phyloP scores from a whole-genome alignment of 345 rosid species.

The Ailanthus altissimus region DNA sequence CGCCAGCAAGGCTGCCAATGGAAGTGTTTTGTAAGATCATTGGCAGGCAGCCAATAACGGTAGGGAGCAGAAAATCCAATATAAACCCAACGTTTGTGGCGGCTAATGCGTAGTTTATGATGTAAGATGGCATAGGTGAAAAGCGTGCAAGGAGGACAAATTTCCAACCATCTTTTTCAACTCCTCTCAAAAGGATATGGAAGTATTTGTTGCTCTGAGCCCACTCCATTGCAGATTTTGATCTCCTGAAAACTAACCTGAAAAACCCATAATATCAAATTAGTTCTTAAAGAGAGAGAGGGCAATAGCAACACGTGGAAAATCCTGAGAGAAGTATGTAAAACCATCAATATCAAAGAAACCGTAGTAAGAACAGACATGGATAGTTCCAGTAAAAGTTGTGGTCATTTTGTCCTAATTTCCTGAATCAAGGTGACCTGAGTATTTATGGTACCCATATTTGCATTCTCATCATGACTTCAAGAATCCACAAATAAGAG shows the following conservation, averaged over 20 bases:
- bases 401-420: not conserved
- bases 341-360: not conserved
- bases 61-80: slow-evolving; percentile 85
- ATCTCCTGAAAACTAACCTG: slow-evolving; percentile 77
- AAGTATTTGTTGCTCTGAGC: slow-evolving; percentile 72
- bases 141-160: slow-evolving; percentile 94
- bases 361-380: not conserved
- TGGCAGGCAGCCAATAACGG: slow-evolving; percentile 79
- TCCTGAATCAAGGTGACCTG: not conserved
- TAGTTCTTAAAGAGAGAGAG: slow-evolving; percentile 1
- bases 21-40: slow-evolving; percentile 97
- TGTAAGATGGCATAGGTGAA: slow-evolving; percentile 89
- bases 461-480: not conserved
- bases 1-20: slow-evolving; percentile 93
- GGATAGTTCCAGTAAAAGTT: not conserved
- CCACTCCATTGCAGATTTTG: slow-evolving; percentile 68
- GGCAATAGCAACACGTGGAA: not conserved
- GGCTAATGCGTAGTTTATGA: slow-evolving; percentile 86
- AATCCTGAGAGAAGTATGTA: slow-evolving; percentile 1
- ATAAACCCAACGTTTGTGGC: slow-evolving; percentile 79
- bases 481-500: too few relatives aligned
- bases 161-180: slow-evolving; percentile 90
- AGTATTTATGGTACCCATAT: not conserved
- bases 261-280: slow-evolving; percentile 18
- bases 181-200: slow-evolving; percentile 71